These are phyloP conservation scores for Barnettozyma siamensis DNA, from an alignment of 805 yeast genomes.

Conservation along the genomic window DNA sequence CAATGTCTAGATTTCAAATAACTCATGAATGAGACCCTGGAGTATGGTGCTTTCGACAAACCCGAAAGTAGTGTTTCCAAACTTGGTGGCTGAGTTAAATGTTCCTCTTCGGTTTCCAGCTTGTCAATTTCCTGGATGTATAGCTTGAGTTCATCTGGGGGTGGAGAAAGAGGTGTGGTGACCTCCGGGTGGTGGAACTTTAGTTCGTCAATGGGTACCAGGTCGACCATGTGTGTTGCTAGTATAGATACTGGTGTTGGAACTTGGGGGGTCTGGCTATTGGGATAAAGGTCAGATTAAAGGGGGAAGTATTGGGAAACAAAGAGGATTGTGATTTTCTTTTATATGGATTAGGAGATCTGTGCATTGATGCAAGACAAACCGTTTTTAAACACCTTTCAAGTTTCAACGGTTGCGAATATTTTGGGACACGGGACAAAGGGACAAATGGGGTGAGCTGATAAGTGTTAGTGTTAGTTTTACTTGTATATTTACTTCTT, in stretches of 20 bases:
- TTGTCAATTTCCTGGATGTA: not conserved
- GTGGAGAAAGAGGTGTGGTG: slow-evolving; percentile 17
- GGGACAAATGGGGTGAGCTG: no score
- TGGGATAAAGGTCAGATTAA: no score
- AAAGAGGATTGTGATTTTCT: no score
- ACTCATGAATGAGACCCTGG: slow-evolving; percentile 22
- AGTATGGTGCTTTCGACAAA: slow-evolving; percentile 21
- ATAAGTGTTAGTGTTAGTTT: no score
- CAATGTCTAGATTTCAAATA: slow-evolving; percentile 22
- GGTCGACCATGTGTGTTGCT: slow-evolving; percentile 2
- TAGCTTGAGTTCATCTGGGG: slow-evolving; percentile 5
- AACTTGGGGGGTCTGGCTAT: no score
- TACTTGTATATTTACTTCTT: no score
- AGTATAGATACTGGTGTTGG: no score
- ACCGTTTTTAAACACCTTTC: slow-evolving; percentile 5
- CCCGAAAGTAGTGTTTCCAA: slow-evolving; percentile 21
- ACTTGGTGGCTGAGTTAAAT: slow-evolving; percentile 14
- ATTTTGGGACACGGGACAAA: not conserved
- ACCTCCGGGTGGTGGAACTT: slow-evolving; percentile 4
- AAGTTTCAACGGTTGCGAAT: not conserved
- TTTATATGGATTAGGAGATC: not conserved
- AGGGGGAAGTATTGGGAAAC: not conserved
- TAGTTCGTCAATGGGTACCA: slow-evolving; percentile 1
- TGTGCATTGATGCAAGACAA: slow-evolving; percentile 2
- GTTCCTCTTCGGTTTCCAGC: slow-evolving; percentile 1